Conservation (phyloP, 2,329 filamentous ascomycete species). For the Diaporthe capsici region DNA sequence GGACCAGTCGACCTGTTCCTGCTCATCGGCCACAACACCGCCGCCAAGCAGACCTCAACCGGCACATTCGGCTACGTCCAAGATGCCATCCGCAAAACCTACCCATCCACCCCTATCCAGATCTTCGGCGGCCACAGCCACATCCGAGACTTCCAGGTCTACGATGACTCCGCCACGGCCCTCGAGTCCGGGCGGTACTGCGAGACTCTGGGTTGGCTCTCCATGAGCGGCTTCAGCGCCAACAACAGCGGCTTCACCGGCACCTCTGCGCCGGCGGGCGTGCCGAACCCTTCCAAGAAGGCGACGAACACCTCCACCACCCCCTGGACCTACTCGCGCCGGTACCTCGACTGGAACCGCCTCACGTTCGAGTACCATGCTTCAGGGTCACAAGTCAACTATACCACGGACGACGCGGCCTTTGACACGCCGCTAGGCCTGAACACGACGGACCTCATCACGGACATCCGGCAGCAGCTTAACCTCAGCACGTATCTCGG, state of each 20-base stretch:
- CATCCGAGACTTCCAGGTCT: slow-evolving; percentile 75
- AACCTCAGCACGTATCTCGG: slow-evolving; percentile 67
- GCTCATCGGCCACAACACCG: slow-evolving; percentile 75
- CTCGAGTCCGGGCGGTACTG: slow-evolving; percentile 77
- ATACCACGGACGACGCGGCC: slow-evolving; percentile 32
- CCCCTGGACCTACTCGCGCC: slow-evolving; percentile 65
- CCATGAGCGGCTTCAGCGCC: slow-evolving; percentile 71
- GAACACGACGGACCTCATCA: slow-evolving; percentile 48
- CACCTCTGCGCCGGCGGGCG: slow-evolving; percentile 52
- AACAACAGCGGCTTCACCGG: slow-evolving; percentile 59
- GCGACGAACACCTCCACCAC: slow-evolving; percentile 55
- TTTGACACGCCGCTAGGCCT: slow-evolving; percentile 45
- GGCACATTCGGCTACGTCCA: slow-evolving; percentile 64
- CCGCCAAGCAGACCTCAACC: slow-evolving; percentile 58
- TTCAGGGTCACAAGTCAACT: slow-evolving; percentile 49
- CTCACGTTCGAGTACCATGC: slow-evolving; percentile 76
- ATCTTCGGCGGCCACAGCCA: slow-evolving; percentile 76
- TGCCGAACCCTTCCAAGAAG: slow-evolving; percentile 56
- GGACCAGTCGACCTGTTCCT: slow-evolving; percentile 73
- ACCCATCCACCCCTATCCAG: slow-evolving; percentile 72
- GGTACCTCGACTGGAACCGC: slow-evolving; percentile 79
- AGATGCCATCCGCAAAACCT: slow-evolving; percentile 69
- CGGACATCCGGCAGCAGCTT: slow-evolving; percentile 63
- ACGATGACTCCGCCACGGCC: slow-evolving; percentile 72
- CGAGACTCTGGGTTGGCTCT: slow-evolving; percentile 77